Evolutionary conservation across 2,329 filamentous ascomycete genomes (phyloP).

Genomic region (Arthrobotrys sphaeroides): DNA sequence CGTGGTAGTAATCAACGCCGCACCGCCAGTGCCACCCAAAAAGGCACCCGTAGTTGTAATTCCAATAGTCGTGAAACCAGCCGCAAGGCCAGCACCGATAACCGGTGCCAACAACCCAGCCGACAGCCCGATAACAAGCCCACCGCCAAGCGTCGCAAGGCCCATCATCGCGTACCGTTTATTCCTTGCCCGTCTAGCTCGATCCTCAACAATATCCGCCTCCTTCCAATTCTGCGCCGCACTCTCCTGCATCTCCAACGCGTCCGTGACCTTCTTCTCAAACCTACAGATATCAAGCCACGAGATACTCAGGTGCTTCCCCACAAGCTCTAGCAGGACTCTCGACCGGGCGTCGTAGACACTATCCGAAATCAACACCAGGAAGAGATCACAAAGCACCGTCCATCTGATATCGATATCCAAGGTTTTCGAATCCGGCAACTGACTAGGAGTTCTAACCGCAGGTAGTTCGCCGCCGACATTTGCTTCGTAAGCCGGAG

Average conservation of each 20-base stretch:
- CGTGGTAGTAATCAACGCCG: slow-evolving; percentile 90
- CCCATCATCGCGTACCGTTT: slow-evolving; percentile 89
- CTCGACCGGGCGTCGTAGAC: slow-evolving; percentile 90
- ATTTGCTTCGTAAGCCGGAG: slow-evolving; percentile 65
- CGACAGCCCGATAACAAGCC: slow-evolving; percentile 82
- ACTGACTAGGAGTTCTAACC: slow-evolving; percentile 82
- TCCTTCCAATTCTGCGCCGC: slow-evolving; percentile 95
- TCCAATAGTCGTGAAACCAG: slow-evolving; percentile 93
- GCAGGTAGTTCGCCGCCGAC: slow-evolving; percentile 72
- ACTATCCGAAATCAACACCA: slow-evolving; percentile 95
- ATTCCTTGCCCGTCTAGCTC: slow-evolving; percentile 82
- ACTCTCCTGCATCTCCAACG: slow-evolving; percentile 93
- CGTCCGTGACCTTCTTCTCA: slow-evolving; percentile 95
- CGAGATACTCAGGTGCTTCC: slow-evolving; percentile 78
- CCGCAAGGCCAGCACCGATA: slow-evolving; percentile 84
- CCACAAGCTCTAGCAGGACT: slow-evolving; percentile 82
- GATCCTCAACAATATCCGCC: slow-evolving; percentile 86
- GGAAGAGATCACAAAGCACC: slow-evolving; percentile 91
- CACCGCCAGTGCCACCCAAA: slow-evolving; percentile 87
- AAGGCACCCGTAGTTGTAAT: slow-evolving; percentile 89
- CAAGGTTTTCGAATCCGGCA: slow-evolving; percentile 82
- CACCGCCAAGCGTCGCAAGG: slow-evolving; percentile 85
- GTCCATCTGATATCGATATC: slow-evolving; percentile 98
- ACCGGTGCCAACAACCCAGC: slow-evolving; percentile 81
- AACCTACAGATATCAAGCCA: slow-evolving; percentile 97